A percentile compares a stretch with the other conserved stretches of the same genome.
Evolutionary conservation across 192 early-diverging fungal species (phyloP).

Genomic region (Gaertneriomyces semiglobifer): DNA sequence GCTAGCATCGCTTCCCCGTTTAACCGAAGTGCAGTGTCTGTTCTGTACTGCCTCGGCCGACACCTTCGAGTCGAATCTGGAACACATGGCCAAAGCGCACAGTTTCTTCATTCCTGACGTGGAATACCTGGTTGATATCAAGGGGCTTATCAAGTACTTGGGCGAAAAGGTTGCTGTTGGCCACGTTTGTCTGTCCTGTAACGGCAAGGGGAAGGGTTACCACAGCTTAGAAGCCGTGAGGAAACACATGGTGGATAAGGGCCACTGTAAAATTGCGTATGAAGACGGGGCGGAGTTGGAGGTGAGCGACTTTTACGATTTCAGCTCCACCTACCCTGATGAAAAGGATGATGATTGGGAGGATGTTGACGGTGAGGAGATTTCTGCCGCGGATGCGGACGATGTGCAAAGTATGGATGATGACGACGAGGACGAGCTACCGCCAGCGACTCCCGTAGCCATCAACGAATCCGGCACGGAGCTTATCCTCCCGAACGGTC

Average conservation of each 20-base stretch:
- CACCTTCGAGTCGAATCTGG: conserved; percentile 65
- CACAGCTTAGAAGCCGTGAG: conserved; percentile 88
- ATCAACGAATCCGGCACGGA: conserved; percentile 79
- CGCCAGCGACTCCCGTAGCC: conserved; percentile 27
- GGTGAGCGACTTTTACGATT: conserved; percentile 95
- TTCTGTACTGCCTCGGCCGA: conserved; percentile 69
- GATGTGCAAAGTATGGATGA: conserved; percentile 34
- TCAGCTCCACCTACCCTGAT: conserved; percentile 80
- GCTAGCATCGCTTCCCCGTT: conserved; percentile 62
- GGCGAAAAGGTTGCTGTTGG: conserved; percentile 93
- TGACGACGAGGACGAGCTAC: conserved; percentile 34
- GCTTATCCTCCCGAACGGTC: conserved; percentile 83
- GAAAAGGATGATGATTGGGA: conserved; percentile 47
- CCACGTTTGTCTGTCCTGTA: conserved; percentile 95
- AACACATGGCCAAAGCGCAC: conserved; percentile 89
- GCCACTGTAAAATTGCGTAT: conserved; percentile 95
- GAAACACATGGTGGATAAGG: conserved; percentile 92
- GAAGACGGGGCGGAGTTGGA: conserved; percentile 90
- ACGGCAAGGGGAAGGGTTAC: conserved; percentile 79
- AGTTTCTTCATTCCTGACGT: conserved; percentile 97
- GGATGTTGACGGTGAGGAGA: conserved; percentile 30
- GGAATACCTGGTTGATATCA: conserved; percentile 84
- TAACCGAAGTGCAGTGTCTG: conserved; percentile 78
- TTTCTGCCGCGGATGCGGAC: conserved; percentile 17
- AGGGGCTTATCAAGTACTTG: conserved; percentile 85